Base-by-base conservation (phyloP, 2,329 filamentous ascomycete genomes). In the Ophiognomonia clavigignenti-juglandacearum region DNA sequence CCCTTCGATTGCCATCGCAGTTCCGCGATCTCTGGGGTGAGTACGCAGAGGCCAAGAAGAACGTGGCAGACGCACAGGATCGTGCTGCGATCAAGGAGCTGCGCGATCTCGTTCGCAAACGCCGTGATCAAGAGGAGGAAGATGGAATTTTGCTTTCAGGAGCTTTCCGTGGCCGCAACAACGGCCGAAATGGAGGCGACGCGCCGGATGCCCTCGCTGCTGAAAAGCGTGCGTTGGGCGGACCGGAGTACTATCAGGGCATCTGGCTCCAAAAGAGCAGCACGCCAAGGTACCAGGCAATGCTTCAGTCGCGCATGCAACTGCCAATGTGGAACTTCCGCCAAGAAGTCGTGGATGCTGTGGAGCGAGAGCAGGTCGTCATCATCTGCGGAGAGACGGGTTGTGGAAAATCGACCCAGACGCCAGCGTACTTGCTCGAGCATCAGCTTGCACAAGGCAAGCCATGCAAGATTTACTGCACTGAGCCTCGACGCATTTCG, bases 351-450 rank as follows among this genome's bases (percentile, higher is more conserved):
- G 70, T 97, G 11, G 74, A 80, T 22, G 80, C 87, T 2, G 83
- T 98, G 24, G 84, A 88, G 39, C 74, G 78, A 19, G 79, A 95
- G 54, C 91, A 93, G 59, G 86, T 95, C 9, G 83, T 93, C 9
- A 96, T 98, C 50, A 80, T 98, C 24, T 97, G 92, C 62, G 93
- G 93, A 62, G 93, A 98, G 68, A 98, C 93, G 3, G 93, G 93
- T 56, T 96, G 86, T 63, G 93, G 93, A 54, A 98, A 98, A 72
- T 96, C 90, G 65, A 98, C 93, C 0, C 93, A 98, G 60, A 86
- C 96, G n/a, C 93, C 93, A 5, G 85, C 91, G 1, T 97, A 95
- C 61, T 80, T 98, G 45, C 73, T 98, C 7, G 93, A 98, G 64
- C 82, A 96, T 58, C 85, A 96, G 60, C 77, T 98, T 41, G 79